These are phyloP conservation scores for Didymella arachidicola DNA, from an alignment of 2,329 filamentous ascomycete species.

Conservation along the genomic window DNA sequence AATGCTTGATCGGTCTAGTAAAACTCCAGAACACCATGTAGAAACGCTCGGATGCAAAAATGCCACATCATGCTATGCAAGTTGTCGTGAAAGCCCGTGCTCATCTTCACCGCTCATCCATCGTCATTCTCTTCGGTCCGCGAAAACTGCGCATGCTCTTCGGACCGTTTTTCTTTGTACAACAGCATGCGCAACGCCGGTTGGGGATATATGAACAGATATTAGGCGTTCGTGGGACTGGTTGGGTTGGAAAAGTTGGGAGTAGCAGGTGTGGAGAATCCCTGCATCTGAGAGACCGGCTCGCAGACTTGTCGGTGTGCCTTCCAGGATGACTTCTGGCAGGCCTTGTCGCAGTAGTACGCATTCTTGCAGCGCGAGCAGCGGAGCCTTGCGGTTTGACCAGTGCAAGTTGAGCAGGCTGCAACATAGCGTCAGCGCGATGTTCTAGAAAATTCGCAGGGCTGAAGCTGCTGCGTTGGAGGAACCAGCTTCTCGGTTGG, in stretches of 20 bases:
- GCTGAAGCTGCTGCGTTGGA: conserved; percentile 3
- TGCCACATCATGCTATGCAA: conserved; percentile 24
- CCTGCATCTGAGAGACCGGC: conserved; percentile 34
- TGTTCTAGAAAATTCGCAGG: not conserved
- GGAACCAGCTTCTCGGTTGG: conserved; percentile 12
- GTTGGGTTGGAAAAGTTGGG: conserved; percentile 40
- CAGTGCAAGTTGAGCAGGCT: conserved; percentile 40
- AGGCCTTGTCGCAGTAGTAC: conserved; percentile 61
- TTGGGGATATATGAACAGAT: conserved; percentile 13
- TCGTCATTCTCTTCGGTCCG: conserved; percentile 16
- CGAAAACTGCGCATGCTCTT: conserved; percentile 10
- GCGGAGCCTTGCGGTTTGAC: conserved; percentile 35
- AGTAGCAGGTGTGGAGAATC: conserved; percentile 36
- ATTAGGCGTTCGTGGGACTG: conserved; percentile 34
- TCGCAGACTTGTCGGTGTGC: conserved; percentile 58
- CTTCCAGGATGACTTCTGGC: conserved; percentile 62
- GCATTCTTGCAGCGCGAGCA: conserved; percentile 60
- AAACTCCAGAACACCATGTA: conserved; percentile 25
- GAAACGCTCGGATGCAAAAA: conserved; percentile 23
- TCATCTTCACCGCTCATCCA: conserved; percentile 22
- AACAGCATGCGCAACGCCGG: conserved; percentile 15
- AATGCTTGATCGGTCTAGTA: conserved; percentile 31
- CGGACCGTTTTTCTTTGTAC: conserved; percentile 19
- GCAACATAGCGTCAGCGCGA: conserved; percentile 6
- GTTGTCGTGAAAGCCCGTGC: conserved; percentile 24